Evolutionary conservation across 305 asterid species (phyloP).

Genomic region (Fraxinus baroniana): DNA sequence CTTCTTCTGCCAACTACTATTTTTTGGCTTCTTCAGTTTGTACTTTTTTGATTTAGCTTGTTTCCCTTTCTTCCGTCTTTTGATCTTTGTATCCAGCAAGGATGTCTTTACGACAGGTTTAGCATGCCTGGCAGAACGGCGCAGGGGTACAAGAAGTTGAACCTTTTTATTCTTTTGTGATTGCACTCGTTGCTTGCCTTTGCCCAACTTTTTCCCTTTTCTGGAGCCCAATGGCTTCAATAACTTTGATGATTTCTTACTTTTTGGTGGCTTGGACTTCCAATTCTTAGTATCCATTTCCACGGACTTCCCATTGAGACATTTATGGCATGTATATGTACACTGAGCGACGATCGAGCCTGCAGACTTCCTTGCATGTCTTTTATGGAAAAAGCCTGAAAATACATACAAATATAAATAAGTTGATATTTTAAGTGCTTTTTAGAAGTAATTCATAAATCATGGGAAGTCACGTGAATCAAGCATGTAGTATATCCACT

Average conservation of each 20-base stretch:
- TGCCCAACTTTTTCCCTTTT: constrained; percentile 42
- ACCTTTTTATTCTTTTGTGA: constrained; percentile 38
- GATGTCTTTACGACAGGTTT: constrained; percentile 41
- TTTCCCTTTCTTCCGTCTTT: constrained; percentile 51
- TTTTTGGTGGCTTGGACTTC: constrained; percentile 32
- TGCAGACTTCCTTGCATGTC: constrained; percentile 58
- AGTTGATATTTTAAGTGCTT: constrained; percentile 9
- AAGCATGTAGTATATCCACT: constrained; percentile 15
- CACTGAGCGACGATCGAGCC: constrained; percentile 42
- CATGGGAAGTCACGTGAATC: constrained; percentile 1
- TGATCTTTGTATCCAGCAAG: constrained; percentile 42
- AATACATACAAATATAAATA: constrained; percentile 14
- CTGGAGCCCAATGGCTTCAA: constrained; percentile 39
- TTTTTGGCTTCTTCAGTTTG: constrained; percentile 37
- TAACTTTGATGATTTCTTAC: constrained; percentile 44
- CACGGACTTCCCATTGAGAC: constrained; percentile 43
- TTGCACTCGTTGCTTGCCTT: constrained; percentile 42
- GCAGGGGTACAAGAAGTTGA: constrained; percentile 56
- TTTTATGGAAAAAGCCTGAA: constrained; percentile 74
- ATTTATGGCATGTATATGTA: constrained; percentile 64
- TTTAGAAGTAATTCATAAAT: constrained; percentile 20
- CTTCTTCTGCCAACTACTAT: constrained; percentile 47
- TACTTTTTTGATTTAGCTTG: constrained; percentile 41
- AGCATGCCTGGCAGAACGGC: constrained; percentile 80
- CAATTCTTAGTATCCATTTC: constrained; percentile 37